Conservation (phyloP, 2,329 filamentous ascomycete genomes). For the Xylariales sp. region DNA sequence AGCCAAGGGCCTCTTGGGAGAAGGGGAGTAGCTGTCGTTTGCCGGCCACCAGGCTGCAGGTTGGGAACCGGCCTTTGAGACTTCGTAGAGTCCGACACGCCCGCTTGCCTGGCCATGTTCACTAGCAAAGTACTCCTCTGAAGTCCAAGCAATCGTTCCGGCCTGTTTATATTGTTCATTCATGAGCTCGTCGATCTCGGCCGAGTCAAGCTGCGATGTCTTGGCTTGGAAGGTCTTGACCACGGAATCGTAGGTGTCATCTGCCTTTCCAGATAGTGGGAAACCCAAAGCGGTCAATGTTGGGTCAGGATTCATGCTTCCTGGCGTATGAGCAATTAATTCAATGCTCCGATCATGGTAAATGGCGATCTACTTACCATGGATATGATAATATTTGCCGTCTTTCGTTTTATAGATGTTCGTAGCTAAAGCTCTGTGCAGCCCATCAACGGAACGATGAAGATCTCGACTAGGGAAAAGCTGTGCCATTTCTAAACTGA, state of each 20-base stretch:
- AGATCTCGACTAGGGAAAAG: conserved; percentile 29
- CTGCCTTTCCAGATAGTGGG: conserved; percentile 14
- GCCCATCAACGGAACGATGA: conserved; percentile 15
- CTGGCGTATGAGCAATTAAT: neutral
- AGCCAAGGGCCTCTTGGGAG: conserved; percentile 55
- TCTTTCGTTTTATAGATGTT: conserved; percentile 35
- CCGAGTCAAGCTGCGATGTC: conserved; percentile 17
- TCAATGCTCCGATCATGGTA: too few relatives aligned
- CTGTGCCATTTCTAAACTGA: conserved; percentile 7
- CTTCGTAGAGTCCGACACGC: conserved; percentile 27
- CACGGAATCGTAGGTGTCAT: conserved; percentile 29
- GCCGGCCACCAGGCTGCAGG: conserved; percentile 56
- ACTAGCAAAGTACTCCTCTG: conserved; percentile 30
- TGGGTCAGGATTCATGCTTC: conserved; percentile 29
- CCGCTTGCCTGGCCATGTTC: conserved; percentile 24
- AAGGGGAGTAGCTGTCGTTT: conserved; percentile 47
- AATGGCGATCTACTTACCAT: conserved; percentile 14
- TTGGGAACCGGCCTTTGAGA: conserved; percentile 41
- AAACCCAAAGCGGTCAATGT: conserved; percentile 28
- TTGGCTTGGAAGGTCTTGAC: conserved; percentile 20
- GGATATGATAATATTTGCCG: conserved; percentile 27
- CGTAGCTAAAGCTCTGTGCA: conserved; percentile 20
- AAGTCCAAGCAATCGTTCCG: conserved; percentile 26
- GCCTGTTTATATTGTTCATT: conserved; percentile 30
- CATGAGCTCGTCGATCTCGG: conserved; percentile 28